Evolutionary conservation across 176 grass and related monocot genomes (phyloP).

Genomic region (Lolium rigidum): DNA sequence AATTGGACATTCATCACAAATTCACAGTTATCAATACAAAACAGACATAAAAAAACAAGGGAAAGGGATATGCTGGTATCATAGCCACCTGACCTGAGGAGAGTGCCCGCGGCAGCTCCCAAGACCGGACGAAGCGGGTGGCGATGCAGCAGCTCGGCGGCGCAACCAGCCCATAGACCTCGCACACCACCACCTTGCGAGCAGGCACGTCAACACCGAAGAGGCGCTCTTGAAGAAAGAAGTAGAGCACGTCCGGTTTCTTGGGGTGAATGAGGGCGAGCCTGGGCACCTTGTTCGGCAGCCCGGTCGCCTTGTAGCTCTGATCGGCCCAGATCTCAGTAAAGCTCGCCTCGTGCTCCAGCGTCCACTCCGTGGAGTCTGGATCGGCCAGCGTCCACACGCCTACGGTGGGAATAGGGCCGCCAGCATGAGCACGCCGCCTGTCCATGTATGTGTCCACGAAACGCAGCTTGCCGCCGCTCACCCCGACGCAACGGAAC

Average conservation of each 20-base stretch:
- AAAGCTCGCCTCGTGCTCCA: not conserved
- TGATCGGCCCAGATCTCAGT: not conserved
- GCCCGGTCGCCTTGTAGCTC: not conserved
- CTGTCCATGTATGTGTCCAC: not conserved
- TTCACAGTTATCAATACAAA: not conserved
- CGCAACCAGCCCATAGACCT: conserved; percentile 12
- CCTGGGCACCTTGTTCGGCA: not conserved
- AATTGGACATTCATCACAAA: not conserved
- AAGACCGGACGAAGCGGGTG: conserved; percentile 11
- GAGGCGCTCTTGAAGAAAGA: not conserved
- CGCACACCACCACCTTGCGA: not conserved
- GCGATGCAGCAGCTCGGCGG: not conserved
- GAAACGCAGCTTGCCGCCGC: not conserved
- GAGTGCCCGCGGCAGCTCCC: conserved; percentile 11
- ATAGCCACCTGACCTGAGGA: conserved; percentile 2
- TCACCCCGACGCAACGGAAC: not conserved
- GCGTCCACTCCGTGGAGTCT: not conserved
- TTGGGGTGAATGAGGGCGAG: not conserved
- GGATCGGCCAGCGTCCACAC: not conserved
- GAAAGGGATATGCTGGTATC: not conserved
- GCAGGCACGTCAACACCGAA: not conserved
- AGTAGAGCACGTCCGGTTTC: not conserved
- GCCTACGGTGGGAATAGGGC: not conserved
- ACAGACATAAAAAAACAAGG: not conserved
- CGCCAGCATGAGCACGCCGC: not conserved